Evolutionary conservation across 2,329 filamentous ascomycete genomes (phyloP).

Genomic region (Alternaria ethzedia): DNA sequence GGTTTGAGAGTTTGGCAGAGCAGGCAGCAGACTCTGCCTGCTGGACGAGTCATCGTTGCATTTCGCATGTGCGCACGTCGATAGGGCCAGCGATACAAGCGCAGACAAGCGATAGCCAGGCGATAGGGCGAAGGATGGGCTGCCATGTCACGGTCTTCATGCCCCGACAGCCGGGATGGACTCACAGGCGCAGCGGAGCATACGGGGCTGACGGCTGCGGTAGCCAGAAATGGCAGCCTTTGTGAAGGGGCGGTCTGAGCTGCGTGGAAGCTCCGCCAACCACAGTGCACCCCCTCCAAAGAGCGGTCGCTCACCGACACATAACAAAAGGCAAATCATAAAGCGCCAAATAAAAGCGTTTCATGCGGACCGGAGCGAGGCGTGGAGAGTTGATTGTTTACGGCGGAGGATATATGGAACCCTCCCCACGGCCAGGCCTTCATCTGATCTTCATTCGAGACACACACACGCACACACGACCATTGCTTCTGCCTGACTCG

Average conservation of each 20-base stretch:
- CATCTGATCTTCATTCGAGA: constrained; percentile 42
- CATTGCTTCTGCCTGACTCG: constrained; percentile 47
- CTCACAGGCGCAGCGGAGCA: constrained; percentile 23
- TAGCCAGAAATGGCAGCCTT: constrained; percentile 28
- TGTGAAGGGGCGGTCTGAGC: constrained; percentile 24
- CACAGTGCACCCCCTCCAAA: constrained; percentile 24
- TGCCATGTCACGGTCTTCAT: constrained; percentile 31
- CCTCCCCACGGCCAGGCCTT: constrained; percentile 39
- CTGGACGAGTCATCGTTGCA: constrained; percentile 37
- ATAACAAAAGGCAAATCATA: constrained; percentile 37
- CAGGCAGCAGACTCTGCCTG: constrained; percentile 15
- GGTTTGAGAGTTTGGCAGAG: constrained; percentile 13
- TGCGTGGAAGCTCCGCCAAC: constrained; percentile 23
- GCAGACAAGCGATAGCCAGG: constrained; percentile 1
- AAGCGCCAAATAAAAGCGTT: constrained; percentile 29
- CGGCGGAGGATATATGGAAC: constrained; percentile 40
- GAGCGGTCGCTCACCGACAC: constrained; percentile 42
- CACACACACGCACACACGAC: constrained; percentile 28
- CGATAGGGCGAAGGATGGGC: constrained; percentile 20
- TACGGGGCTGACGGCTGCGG: constrained; percentile 29
- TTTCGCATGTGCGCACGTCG: constrained; percentile 20
- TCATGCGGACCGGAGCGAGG: constrained; percentile 34
- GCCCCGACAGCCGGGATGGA: constrained; percentile 35
- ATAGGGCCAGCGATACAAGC: constrained; percentile 16
- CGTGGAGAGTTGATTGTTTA: constrained; percentile 27